Base-by-base conservation (phyloP, 176 grass and related monocot species). In the Cenchrus americanus region DNA sequence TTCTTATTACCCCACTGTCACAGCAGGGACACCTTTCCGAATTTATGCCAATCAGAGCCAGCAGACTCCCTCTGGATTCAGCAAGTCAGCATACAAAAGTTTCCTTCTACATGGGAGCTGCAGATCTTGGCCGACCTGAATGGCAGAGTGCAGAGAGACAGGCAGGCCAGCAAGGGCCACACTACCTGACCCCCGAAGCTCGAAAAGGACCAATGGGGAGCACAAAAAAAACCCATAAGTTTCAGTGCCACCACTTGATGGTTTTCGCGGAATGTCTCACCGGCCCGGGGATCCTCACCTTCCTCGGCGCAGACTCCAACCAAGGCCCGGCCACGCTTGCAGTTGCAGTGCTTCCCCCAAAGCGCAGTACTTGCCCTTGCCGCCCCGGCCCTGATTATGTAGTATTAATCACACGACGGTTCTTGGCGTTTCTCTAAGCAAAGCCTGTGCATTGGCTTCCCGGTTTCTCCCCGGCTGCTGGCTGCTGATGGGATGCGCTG, bases 181-280 rank as follows among this genome's bases (percentile, higher is more conserved):
- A n/a, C n/a, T n/a, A n/a, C n/a, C n/a, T n/a, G n/a, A n/a, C n/a
- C n/a, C n/a, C n/a, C n/a, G n/a, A n/a, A n/a, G n/a, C n/a, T n/a
- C 50, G 7, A 53, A 63, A 73, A 51, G 4, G 1, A 37, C 34
- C 34, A 37, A 37, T 37, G 34, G 46, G 15, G 2, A 19, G 19
- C 7, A 42, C 17, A 58, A 43, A 58, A 79, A 13, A 37, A 37
- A 37, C 34, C 7, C 74, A 49, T 26, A 5, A 60, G 76, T 84
- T 88, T 75, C 69, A 52, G 87, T 69, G 82, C 82, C 69, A 22
- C 48, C 68, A 83, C 15, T 58, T 9, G 57, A 23, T 34, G 34
- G 48, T 54, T 81, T 71, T 61, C 60, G 68, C 73, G 75, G 88
- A 90, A 86, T 87, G 84, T 90, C 71, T 90, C 71, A 77, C 79